Evolutionary conservation across 2,329 filamentous ascomycete genomes (phyloP).

Genomic region (Aspergillus tubingensis): DNA sequence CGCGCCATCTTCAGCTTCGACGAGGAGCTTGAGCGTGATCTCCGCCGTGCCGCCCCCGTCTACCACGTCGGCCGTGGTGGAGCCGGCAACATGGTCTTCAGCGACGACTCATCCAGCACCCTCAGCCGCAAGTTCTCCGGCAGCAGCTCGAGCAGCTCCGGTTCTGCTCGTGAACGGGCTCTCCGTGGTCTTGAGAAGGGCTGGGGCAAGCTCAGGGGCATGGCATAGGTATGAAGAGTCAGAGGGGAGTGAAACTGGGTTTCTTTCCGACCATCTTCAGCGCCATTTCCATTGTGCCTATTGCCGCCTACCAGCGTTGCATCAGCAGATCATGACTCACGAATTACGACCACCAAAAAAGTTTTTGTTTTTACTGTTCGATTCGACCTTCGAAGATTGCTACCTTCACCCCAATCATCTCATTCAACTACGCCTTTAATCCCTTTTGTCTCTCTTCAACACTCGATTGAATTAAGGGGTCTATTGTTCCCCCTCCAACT

Average conservation of each 20-base stretch:
- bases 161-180: slow-evolving; percentile 38
- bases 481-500: neutral
- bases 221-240: slow-evolving; percentile 27
- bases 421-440: slow-evolving; percentile 8
- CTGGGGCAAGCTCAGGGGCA: slow-evolving; percentile 44
- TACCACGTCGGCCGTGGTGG: slow-evolving; percentile 66
- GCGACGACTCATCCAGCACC: slow-evolving; percentile 27
- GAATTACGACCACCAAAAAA: slow-evolving; percentile 28
- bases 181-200: slow-evolving; percentile 41
- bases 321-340: slow-evolving; percentile 23
- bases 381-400: neutral
- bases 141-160: slow-evolving; percentile 39
- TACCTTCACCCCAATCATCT: slow-evolving; percentile 17
- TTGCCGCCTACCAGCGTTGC: slow-evolving; percentile 8
- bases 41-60: slow-evolving; percentile 59
- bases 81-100: slow-evolving; percentile 54
- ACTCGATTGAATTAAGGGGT: neutral
- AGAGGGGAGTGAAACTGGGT: neutral
- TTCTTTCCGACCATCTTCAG: slow-evolving; percentile 1
- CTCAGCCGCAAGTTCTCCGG: slow-evolving; percentile 41
- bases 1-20: slow-evolving; percentile 67
- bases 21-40: slow-evolving; percentile 63
- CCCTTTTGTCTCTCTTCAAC: neutral
- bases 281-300: neutral
- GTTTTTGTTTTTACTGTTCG: slow-evolving; percentile 20